Evolutionary conservation across 2,329 filamentous ascomycete genomes (phyloP).

Genomic region (Cladosporium austrohemisphaericum): DNA sequence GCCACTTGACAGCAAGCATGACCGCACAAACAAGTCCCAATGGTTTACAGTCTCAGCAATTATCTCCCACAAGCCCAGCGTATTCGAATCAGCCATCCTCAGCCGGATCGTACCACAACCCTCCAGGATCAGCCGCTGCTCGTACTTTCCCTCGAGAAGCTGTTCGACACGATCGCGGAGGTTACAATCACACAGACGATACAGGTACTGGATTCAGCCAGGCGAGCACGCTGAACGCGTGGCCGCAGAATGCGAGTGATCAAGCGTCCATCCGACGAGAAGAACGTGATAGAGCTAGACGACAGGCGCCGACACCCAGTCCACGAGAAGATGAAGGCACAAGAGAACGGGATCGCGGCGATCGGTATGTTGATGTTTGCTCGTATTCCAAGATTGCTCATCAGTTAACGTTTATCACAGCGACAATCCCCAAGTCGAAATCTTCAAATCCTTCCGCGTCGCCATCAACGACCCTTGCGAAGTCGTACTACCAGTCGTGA

Average conservation of each 20-base stretch:
- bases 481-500: slow-evolving; percentile 80
- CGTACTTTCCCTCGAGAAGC: slow-evolving; percentile 28
- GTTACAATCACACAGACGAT: slow-evolving; percentile 23
- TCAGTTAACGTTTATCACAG: slow-evolving; percentile 7
- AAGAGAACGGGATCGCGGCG: slow-evolving; percentile 20
- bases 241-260: slow-evolving; percentile 19
- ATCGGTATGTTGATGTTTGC: slow-evolving; percentile 19
- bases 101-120: slow-evolving; percentile 25
- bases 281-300: slow-evolving; percentile 24
- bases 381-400: neutral
- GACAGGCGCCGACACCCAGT: slow-evolving; percentile 29
- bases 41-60: slow-evolving; percentile 36
- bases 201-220: slow-evolving; percentile 25
- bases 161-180: slow-evolving; percentile 4
- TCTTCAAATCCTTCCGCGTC: slow-evolving; percentile 98
- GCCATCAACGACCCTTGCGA: slow-evolving; percentile 97
- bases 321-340: slow-evolving; percentile 29
- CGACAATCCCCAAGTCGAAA: slow-evolving; percentile 66
- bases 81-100: slow-evolving; percentile 37
- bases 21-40: slow-evolving; percentile 40
- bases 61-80: slow-evolving; percentile 49
- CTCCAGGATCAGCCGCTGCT: slow-evolving; percentile 23
- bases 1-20: slow-evolving; percentile 49
- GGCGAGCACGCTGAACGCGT: slow-evolving; percentile 21
- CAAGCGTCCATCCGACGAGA: slow-evolving; percentile 18